Evolutionary conservation across 2,329 filamentous ascomycete genomes (phyloP).

Genomic region (Drechslera avenae): DNA sequence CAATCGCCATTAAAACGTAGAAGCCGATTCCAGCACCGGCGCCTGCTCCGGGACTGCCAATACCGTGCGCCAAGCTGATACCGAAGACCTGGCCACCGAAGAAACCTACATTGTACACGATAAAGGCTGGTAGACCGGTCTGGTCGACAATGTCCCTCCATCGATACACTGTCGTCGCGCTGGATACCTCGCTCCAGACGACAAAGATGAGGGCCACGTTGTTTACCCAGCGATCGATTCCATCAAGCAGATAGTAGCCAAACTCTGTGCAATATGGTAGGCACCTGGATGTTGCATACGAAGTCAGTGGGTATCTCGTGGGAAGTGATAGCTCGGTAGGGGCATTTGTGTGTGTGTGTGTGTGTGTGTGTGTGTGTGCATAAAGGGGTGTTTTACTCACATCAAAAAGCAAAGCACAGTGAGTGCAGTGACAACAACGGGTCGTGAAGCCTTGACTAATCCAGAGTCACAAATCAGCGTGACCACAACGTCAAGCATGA

Average conservation of each 20-base stretch:
- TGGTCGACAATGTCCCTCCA: conserved; percentile 57
- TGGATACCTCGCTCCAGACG: conserved; percentile 59
- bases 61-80: conserved; percentile 56
- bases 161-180: conserved; percentile 60
- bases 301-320: background rate
- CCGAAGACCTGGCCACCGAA: conserved; percentile 60
- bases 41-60: conserved; percentile 51
- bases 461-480: conserved; percentile 61
- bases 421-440: conserved; percentile 56
- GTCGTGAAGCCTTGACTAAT: conserved; percentile 52
- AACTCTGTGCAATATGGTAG: conserved; percentile 64
- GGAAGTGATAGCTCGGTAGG: background rate
- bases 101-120: conserved; percentile 58
- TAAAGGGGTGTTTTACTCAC: background rate
- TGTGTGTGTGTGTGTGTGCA: background rate
- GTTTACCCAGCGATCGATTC: conserved; percentile 62
- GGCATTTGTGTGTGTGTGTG: too few relatives aligned
- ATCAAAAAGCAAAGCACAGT: conserved; percentile 59
- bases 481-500: conserved; percentile 63
- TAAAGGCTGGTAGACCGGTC: conserved; percentile 52
- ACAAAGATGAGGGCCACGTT: conserved; percentile 62
- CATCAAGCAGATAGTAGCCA: conserved; percentile 61
- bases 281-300: conserved; percentile 34
- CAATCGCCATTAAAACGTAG: conserved; percentile 53
- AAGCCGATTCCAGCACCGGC: conserved; percentile 60